Evolutionary conservation across 2,329 filamentous ascomycete species (phyloP), one percentile per base, ranked within the genome.

Genomic region (Pyricularia sp.): DNA sequence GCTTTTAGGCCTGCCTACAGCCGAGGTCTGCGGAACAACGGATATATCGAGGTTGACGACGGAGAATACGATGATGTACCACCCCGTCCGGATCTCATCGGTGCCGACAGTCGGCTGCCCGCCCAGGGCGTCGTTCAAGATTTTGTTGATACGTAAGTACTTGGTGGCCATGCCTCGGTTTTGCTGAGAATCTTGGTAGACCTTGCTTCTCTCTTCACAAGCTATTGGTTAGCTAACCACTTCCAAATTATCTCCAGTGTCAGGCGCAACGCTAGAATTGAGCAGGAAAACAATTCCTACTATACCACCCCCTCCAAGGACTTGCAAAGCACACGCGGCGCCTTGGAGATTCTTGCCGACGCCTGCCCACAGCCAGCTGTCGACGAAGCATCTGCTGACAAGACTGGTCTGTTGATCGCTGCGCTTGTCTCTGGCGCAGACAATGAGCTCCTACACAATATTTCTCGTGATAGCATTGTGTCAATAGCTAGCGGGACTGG

Each of bases 21-120:
- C 55, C 89, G 92, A 69, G 92, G 91, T 69, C 84, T 89, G 74
- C 82, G 79, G 75, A 92, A 92, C 77, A 91, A 91, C 70, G 90
- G 91, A 58, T 82, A 88, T 74, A 88, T 93, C 73, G 91, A 93
- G 73, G 80, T 93, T 69, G 88, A 89, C 73, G 79, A 84, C 55
- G 85, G 89, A 50, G 84, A 87, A 36, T 78, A 78, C 31, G 83
- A 86, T 20, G 84, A 86, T 25, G 68, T 64, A 42, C 33, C 26
- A 25, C 23, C 67, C 14, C n/a, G 67, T 68, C 50, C 30, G 63
- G 66, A 79, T 79, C 61, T 84, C 83, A 36, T 88, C 74, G 90
- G 90, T n/a, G 84, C 86, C 31, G 81, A 87, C 26, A 89, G 90
- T 76, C 86, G 86, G 70, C 79, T 93, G 68, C 84, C 86, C 0